A percentile compares a stretch with the other conserved stretches of the same genome.
These are phyloP conservation scores for Grigorovia yakushimaensis DNA, from an alignment of 805 yeast species.

Conservation along the genomic window DNA sequence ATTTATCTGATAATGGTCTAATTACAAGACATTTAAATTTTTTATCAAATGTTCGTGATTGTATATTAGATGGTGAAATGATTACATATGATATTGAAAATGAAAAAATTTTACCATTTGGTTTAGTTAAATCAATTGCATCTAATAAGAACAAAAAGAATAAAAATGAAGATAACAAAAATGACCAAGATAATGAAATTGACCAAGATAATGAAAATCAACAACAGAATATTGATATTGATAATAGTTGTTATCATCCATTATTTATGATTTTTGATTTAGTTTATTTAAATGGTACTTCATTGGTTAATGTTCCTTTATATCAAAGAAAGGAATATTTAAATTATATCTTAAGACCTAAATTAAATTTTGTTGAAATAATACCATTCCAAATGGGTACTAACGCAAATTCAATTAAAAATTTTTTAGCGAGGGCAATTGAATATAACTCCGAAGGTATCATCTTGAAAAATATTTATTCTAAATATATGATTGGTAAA, in stretches of 20 bases:
- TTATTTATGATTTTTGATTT: constrained; percentile 63
- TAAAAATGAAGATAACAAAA: not conserved
- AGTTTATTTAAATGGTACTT: constrained; percentile 54
- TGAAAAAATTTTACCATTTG: constrained; percentile 61
- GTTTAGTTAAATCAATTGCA: constrained; percentile 44
- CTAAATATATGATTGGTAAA: constrained; percentile 52
- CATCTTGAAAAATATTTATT: constrained; percentile 54
- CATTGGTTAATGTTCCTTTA: constrained; percentile 47
- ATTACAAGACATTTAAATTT: constrained; percentile 42
- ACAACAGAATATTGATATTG: constrained; percentile 2
- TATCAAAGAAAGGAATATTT: constrained; percentile 47
- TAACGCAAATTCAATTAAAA: constrained; percentile 43
- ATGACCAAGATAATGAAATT: not conserved
- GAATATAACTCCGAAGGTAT: constrained; percentile 69
- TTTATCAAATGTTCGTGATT: constrained; percentile 29
- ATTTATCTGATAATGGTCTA: constrained; percentile 31
- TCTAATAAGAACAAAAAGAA: not conserved
- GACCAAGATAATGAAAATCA: not conserved
- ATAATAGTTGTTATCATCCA: constrained; percentile 38
- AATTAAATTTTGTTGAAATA: constrained; percentile 40
- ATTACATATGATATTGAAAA: constrained; percentile 66
- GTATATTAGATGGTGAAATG: constrained; percentile 82
- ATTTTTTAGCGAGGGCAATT: constrained; percentile 49
- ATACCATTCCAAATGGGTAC: constrained; percentile 33
- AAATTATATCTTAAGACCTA: constrained; percentile 34